Base-by-base conservation (phyloP, 208 protist species). In the Trypanosoma avium region DNA sequence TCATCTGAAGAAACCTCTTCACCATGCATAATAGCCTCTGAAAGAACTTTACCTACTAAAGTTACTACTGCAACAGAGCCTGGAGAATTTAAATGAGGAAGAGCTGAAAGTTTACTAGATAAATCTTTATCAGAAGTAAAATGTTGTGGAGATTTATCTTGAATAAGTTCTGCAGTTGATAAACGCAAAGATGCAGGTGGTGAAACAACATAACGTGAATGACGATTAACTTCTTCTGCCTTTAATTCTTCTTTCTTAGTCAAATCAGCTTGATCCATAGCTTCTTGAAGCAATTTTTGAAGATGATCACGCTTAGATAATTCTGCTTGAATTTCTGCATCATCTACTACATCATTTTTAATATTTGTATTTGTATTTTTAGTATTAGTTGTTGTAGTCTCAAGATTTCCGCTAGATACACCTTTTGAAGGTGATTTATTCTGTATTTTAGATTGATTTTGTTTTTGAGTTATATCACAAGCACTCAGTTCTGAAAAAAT, bases 91-190 rank as follows among this genome's bases (percentile, higher is more conserved):
- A 72, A n/a, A 8, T 36, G 66, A n/a, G 82, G 79, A 52, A 86
- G 43, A 26, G 69, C 61, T 24, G 68, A 62, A 38, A 90, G 58
- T 38, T 67, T 69, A 52, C 57, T 48, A 22, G 54, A 71, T n/a
- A 72, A 82, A 33, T 75, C 62, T 29, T 79, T 67, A 36, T 58
- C 56, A 2, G 79, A 43, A 29, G 80, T 57, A 58, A 95, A 91
- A 49, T 90, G 73, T 67, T 95, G 89, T 19, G 84, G 89, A 7
- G 82, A 75, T 47, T 83, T 83, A 42, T 91, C 86, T 33, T 84
- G 74, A 26, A 90, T 79, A 7, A 90, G 65, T 52, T 94, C 88
- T 8, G 77, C 72, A 12, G 77, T 80, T 7, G 83, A 88, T 13
- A 88, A 59, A 65, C 79, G 86, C 19, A 73, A 64, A 49, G 70